phyloP scores from a whole-genome alignment of 768 basidiomycete genomes.

The Suillus hirtellus region DNA sequence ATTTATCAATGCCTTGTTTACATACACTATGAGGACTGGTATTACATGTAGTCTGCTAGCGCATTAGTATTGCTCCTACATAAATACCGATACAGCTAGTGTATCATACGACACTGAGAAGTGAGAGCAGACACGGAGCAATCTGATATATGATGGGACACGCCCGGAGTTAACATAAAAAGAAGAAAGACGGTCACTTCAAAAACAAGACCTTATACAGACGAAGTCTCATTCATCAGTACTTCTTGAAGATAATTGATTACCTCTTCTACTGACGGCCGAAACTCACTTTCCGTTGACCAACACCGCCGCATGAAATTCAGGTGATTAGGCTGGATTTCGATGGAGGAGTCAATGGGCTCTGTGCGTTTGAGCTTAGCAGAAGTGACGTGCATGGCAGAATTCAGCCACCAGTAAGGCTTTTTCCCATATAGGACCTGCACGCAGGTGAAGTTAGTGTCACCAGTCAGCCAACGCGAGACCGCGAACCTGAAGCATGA shows the following conservation, averaged over 20 bases:
- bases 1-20: neutral
- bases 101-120: neutral
- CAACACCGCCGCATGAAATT: conserved; percentile 21
- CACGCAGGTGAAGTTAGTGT: neutral
- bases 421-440: conserved; percentile 30
- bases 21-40: neutral
- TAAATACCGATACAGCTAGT: neutral
- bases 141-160: neutral
- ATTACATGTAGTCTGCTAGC: neutral
- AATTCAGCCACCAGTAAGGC: conserved; percentile 18
- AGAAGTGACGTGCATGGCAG: conserved; percentile 20
- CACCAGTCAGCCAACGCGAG: too few species aligned
- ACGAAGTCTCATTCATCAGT: neutral
- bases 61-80: neutral
- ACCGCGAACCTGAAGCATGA: too few species aligned
- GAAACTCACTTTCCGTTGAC: conserved; percentile 22
- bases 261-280: too few species aligned
- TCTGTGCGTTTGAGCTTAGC: conserved; percentile 19
- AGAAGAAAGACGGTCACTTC: neutral
- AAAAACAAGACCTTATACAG: neutral
- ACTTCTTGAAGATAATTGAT: neutral
- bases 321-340: neutral
- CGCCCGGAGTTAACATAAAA: neutral
- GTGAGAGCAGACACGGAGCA: neutral
- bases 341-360: conserved; percentile 15